A percentile compares a stretch with the other conserved stretches of the same genome.
These are phyloP conservation scores for Curvularia spicifera DNA, from an alignment of 2,329 filamentous ascomycete genomes.

Conservation along the genomic window DNA sequence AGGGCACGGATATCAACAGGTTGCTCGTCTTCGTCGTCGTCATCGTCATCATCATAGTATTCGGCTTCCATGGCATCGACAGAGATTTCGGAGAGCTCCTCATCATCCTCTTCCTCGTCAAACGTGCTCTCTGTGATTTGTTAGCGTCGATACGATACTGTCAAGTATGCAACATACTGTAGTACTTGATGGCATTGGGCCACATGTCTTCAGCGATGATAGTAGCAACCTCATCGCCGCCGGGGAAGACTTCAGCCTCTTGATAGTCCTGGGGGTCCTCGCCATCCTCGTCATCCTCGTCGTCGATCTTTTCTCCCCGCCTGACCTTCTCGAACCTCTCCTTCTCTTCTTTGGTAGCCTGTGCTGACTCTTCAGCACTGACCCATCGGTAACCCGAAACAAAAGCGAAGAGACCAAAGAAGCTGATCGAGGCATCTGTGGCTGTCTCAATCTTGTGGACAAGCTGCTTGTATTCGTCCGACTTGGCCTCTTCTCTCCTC, in stretches of 20 bases:
- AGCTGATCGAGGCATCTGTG: constrained; percentile 71
- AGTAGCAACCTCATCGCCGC: constrained; percentile 81
- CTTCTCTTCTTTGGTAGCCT: constrained; percentile 66
- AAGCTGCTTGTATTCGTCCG: constrained; percentile 63
- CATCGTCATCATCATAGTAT: constrained; percentile 58
- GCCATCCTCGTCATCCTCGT: constrained; percentile 54
- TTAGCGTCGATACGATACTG: constrained; percentile 44
- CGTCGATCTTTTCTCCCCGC: constrained; percentile 48
- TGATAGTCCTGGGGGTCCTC: constrained; percentile 70
- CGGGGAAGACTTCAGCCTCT: constrained; percentile 84
- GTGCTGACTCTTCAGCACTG: constrained; percentile 72
- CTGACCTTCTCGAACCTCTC: constrained; percentile 60
- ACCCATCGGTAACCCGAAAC: constrained; percentile 68
- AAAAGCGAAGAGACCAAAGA: constrained; percentile 91
- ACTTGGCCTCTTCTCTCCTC: constrained; percentile 61
- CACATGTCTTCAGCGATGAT: constrained; percentile 86
- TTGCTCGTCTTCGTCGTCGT: constrained; percentile 58
- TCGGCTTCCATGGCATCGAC: constrained; percentile 62
- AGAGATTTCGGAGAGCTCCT: constrained; percentile 63
- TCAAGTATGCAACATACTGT: constrained; percentile 67
- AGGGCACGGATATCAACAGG: constrained; percentile 57
- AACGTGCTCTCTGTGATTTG: constrained; percentile 56
- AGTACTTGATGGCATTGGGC: constrained; percentile 88
- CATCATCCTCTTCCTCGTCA: constrained; percentile 60
- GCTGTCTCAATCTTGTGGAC: constrained; percentile 62